phyloP scores from a whole-genome alignment of 805 yeast genomes.

The Cyberlindnera bimundalis region DNA sequence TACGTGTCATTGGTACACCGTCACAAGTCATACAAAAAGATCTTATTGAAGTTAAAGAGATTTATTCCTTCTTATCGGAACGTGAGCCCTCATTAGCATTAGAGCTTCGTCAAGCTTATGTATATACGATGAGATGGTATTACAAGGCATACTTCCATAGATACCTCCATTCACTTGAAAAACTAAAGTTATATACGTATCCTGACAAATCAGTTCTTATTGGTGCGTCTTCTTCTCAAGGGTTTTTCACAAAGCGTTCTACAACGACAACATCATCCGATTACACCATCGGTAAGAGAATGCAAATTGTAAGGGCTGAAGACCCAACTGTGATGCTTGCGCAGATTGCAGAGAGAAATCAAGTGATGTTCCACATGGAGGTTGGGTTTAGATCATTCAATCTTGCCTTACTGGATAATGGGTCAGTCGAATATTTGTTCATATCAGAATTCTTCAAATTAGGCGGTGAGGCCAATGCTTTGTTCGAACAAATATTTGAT shows the following conservation, averaged over 20 bases:
- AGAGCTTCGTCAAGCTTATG: slow-evolving; percentile 76
- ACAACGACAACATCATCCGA: slow-evolving; percentile 21
- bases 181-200: slow-evolving; percentile 47
- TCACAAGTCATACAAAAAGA: slow-evolving; percentile 73
- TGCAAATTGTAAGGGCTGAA: slow-evolving; percentile 50
- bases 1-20: slow-evolving; percentile 61
- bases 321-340: slow-evolving; percentile 71
- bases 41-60: slow-evolving; percentile 59
- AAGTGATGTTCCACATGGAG: slow-evolving; percentile 65
- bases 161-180: slow-evolving; percentile 69
- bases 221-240: slow-evolving; percentile 35
- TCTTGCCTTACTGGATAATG: slow-evolving; percentile 71
- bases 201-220: slow-evolving; percentile 54
- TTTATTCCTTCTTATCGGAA: slow-evolving; percentile 51
- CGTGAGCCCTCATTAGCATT: slow-evolving; percentile 61
- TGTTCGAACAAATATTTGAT: slow-evolving; percentile 49
- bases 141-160: slow-evolving; percentile 75
- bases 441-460: slow-evolving; percentile 65
- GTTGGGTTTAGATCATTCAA: slow-evolving; percentile 69
- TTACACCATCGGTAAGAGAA: slow-evolving; percentile 42
- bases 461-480: slow-evolving; percentile 38
- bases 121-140: slow-evolving; percentile 92
- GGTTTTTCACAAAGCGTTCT: slow-evolving; percentile 15
- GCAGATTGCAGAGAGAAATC: slow-evolving; percentile 79
- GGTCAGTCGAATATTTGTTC: slow-evolving; percentile 72